Evolutionary conservation across 495 filamentous ascomycete genomes (phyloP), one percentile per base, ranked within the genome.

Genomic region (Polyplosphaeria fusca): DNA sequence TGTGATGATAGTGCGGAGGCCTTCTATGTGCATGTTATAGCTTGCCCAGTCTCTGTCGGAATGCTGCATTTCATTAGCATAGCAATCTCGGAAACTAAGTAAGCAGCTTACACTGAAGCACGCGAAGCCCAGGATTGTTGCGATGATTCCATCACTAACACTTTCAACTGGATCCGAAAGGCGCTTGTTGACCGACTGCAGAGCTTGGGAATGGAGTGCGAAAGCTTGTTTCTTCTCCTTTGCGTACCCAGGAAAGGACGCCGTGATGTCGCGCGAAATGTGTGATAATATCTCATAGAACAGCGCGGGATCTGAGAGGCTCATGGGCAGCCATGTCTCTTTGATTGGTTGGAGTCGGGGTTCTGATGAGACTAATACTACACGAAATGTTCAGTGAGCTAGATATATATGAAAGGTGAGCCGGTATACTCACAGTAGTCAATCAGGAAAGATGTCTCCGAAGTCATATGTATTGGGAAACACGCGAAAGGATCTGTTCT

Each of bases 201-300:
- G 49, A 5, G 49, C 49, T 18, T 25, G 49, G 32, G 38, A 28
- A 42, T 52, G 49, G 19, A 52, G 49, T 42, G 35, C 35, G 19
- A 52, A 28, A 35, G 47, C 47, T 37, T 37, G 47, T 37, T 50
- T 50, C n/a, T n/a, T n/a, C 47, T 35, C 16, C 47, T 50, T 39
- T 50, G 47, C 27, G 32, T 38, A 50, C 26, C 47, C 47, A 50
- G 47, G 47, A 50, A 37, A 22, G 16, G 32, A 35, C 19, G 49
- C 38, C 7, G 47, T 39, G 38, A 52, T 42, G 16, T 52, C 49
- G 23, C 18, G 49, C 35, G 49, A 41, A 5, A 52, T 42, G 20
- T 52, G 49, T 28, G 49, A 52, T 25, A 52, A 28, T 25, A 52
- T 52, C 38, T 52, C 49, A 28, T 52, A 52, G 49, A 52, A 52